Evolutionary conservation across 192 early-diverging fungal genomes (phyloP), one percentile per base, ranked within the genome.

Genomic region (Mortierella claussenii): DNA sequence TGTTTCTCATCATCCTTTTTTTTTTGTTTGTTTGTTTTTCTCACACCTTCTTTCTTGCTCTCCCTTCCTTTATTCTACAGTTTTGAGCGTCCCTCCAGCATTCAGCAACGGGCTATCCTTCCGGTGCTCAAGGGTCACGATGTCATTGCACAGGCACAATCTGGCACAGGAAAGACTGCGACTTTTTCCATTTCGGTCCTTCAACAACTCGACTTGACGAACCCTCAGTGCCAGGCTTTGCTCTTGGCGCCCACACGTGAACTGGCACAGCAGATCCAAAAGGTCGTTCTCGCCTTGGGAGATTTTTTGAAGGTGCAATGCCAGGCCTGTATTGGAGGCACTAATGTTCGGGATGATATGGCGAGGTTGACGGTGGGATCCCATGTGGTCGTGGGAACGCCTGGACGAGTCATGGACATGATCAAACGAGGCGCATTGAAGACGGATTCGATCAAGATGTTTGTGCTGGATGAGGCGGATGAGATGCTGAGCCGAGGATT

Each of bases 101-200:
- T 97, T 81, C 96, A 97, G 83, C 91, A 92, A 80, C 89, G 95
- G 65, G 96, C 95, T 45, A 97, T 97, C 55, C 80, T 93, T 67
- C 96, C 96, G 36, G 90, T 98, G 45, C 81, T 97, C 51, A 95
- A 93, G 85, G 89, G 86, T 40, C 92, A 87, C 73, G 97, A 99
- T 83, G 95, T 99, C 43, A 98, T 98, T 85, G 97, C 97, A 46
- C 97, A 98, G 86, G 97, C 97, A 21, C 96, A 98, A 86, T 97
- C 96, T 51, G 97, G 97, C 84, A 97, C 96, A 60, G 97, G 96
- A 79, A 99, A 98, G 85, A 98, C 96, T 37, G 96, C 97, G 57
- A 98, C 97, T 47, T 99, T 98, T 89, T 96, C 95, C 61, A 97
- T 99, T 75, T 95, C 96, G 31, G 92, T 94, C 70, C 91, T 99